Evolutionary conservation across 768 basidiomycete genomes (phyloP), one percentile per base, ranked within the genome.

Genomic region (Leccinum incarnatum): DNA sequence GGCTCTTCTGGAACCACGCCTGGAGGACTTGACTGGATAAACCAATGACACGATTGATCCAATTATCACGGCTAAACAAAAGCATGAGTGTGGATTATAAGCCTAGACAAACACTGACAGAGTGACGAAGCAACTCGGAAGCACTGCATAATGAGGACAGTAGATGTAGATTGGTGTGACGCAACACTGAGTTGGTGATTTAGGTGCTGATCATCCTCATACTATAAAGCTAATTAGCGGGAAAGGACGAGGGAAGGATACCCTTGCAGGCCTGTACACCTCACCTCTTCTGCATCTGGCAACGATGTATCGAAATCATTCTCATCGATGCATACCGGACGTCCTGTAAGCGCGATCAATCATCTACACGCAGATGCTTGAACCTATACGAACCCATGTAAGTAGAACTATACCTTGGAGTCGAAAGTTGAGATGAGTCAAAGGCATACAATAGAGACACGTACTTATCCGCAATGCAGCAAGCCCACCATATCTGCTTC

Each of bases 401-500:
- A 32, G 88, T 78, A 23, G 87, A 88, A 4, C 84, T 84, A 69
- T 88, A 84, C 68, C 89, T 87, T 58, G 56, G 60, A 53, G 51
- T 51, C 53, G 23, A 25, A 54, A 46, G 36, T 60, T 56, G 52
- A 55, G 55, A 37, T 45, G 23, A 30, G 21, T 57, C 36, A 40
- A 23, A 52, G 19, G 51, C 23, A 47, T 52, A 34, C 55, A n/a
- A 56, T 23, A 32, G 45, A 59, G n/a, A 32, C 48, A 63, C 81
- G 32, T 62, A 89, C 88, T 87, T 82, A 65, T 93, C 89, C 46
- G 83, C 82, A 46, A 86, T 74, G 64, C 82, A 81, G 67, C 89
- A 91, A 15, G 81, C 78, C 87, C 88, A 91, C 90, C 90, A 93
- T 46, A 91, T 87, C 62, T 89, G 88, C 52, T 84, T 82, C 61